Conservation (phyloP, 2,329 filamentous ascomycete genomes). For the Dactylellina parvicollis region DNA sequence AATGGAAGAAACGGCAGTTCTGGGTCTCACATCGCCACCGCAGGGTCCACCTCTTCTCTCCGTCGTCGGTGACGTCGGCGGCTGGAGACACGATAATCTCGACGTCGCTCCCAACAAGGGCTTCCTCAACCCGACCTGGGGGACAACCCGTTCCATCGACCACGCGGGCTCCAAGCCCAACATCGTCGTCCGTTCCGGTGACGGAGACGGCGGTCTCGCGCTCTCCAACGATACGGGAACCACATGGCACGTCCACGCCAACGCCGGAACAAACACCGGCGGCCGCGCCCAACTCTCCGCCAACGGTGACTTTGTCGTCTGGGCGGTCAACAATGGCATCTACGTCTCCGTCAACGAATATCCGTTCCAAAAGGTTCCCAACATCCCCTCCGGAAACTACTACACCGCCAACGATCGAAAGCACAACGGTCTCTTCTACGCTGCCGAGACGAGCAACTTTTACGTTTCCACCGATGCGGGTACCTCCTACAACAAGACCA, state of each 20-base stretch:
- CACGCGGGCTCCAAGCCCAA: conserved; percentile 59
- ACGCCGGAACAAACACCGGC: conserved; percentile 60
- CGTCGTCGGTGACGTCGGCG: conserved; percentile 67
- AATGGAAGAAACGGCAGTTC: conserved; percentile 68
- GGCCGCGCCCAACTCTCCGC: conserved; percentile 48
- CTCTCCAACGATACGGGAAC: conserved; percentile 66
- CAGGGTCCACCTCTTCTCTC: conserved; percentile 67
- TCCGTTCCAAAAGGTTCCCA: conserved; percentile 64
- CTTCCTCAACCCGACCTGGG: conserved; percentile 66
- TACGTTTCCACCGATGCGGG: conserved; percentile 67
- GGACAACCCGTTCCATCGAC: conserved; percentile 64
- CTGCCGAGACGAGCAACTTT: conserved; percentile 63
- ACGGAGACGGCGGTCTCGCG: conserved; percentile 61
- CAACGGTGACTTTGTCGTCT: conserved; percentile 50
- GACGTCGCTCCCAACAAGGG: conserved; percentile 63
- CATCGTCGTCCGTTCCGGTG: conserved; percentile 67
- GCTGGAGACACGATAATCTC: conserved; percentile 64
- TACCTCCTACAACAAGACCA: conserved; percentile 62
- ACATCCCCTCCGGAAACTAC: conserved; percentile 63
- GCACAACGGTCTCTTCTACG: conserved; percentile 68
- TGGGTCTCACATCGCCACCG: conserved; percentile 65
- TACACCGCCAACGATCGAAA: conserved; percentile 68
- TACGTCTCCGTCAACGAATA: conserved; percentile 59
- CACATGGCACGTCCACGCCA: conserved; percentile 65
- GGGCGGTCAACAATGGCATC: conserved; percentile 44